Percentiles rank a stretch among this genome's conserved stretches.
phyloP scores from a whole-genome alignment of 768 basidiomycete species.

The Termitomyces sp. region DNA sequence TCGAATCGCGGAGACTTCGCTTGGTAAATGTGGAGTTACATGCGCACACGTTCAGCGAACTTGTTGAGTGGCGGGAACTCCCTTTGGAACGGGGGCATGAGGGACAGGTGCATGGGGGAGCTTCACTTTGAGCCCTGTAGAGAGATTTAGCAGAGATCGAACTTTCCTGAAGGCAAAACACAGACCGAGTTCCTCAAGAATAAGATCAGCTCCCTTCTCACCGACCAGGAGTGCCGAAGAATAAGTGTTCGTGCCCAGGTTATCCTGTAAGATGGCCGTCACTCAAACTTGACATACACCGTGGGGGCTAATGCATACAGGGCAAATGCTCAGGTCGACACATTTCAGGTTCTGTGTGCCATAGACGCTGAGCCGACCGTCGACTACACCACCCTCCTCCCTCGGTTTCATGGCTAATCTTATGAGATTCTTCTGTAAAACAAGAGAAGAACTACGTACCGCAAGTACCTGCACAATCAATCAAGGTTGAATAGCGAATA shows the following conservation, averaged over 20 bases:
- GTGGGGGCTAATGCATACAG: conserved; percentile 36
- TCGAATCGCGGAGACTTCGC: background rate
- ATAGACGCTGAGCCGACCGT: conserved; percentile 58
- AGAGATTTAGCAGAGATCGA: background rate
- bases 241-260: conserved; percentile 71
- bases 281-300: background rate
- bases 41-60: conserved; percentile 29
- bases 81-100: conserved; percentile 58
- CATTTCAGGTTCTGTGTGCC: conserved; percentile 67
- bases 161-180: background rate
- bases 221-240: conserved; percentile 67
- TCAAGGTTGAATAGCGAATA: background rate
- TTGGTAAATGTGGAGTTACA: background rate
- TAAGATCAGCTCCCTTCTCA: conserved; percentile 62
- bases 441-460: conserved; percentile 23
- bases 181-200: conserved; percentile 63
- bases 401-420: conserved; percentile 61
- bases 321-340: conserved; percentile 70
- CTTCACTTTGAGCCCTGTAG: conserved; percentile 56
- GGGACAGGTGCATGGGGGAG: conserved; percentile 66
- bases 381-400: conserved; percentile 64
- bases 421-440: background rate
- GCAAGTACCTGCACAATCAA: conserved; percentile 33
- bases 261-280: conserved; percentile 39
- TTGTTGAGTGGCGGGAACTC: conserved; percentile 46